Evolutionary conservation across 192 early-diverging fungal genomes (phyloP).

Genomic region (Funneliformis geosporum): DNA sequence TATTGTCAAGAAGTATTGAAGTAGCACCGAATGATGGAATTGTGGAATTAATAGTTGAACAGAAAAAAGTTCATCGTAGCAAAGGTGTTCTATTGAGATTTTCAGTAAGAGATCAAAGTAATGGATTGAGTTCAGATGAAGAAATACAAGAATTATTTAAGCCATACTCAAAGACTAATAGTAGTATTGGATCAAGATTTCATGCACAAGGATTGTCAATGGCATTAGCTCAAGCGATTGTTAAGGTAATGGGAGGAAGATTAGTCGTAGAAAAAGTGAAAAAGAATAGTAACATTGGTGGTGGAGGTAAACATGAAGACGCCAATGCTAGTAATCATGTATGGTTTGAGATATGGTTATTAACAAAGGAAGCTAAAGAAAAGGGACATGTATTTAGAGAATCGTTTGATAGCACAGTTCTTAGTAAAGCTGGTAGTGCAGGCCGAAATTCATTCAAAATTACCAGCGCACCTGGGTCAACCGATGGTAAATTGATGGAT

Average conservation of each 20-base stretch:
- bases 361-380: neutral
- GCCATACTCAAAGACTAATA: conserved; percentile 17
- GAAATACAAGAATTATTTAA: conserved; percentile 25
- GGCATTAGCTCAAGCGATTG: conserved; percentile 23
- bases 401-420: neutral
- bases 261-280: neutral
- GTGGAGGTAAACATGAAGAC: neutral
- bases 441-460: neutral
- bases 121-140: conserved; percentile 4
- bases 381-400: neutral
- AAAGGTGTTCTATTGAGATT: conserved; percentile 14
- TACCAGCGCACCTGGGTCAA: neutral
- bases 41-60: neutral
- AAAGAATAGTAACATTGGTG: neutral
- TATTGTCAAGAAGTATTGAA: conserved; percentile 6
- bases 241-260: conserved; percentile 22
- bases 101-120: conserved; percentile 15
- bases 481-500: neutral
- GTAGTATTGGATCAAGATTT: conserved; percentile 20
- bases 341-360: conserved; percentile 23
- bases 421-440: neutral
- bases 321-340: neutral
- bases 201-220: conserved; percentile 20
- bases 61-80: neutral
- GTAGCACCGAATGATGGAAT: neutral